Evolutionary conservation across 2,329 filamentous ascomycete species (phyloP).

Genomic region (Verticillium albo-atrum): DNA sequence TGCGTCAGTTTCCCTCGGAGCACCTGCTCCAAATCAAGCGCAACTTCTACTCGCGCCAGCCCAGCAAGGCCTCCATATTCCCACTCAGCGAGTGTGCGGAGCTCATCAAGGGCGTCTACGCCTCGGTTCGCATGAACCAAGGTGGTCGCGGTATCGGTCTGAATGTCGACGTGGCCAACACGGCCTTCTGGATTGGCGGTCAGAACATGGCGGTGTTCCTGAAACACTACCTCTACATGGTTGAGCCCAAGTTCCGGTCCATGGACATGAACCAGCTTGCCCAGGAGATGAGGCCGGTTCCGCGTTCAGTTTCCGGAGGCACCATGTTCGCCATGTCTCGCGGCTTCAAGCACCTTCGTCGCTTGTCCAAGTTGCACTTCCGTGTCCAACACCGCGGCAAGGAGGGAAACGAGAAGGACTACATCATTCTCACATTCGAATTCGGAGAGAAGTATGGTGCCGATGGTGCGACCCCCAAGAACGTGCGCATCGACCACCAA

Average conservation of each 20-base stretch:
- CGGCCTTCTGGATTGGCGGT: conserved; percentile 69
- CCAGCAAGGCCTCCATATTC: conserved; percentile 40
- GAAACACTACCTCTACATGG: conserved; percentile 21
- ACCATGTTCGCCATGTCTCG: conserved; percentile 35
- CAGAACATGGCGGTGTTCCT: conserved; percentile 29
- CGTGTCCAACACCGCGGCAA: conserved; percentile 49
- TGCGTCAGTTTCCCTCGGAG: conserved; percentile 73
- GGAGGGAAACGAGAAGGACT: conserved; percentile 38
- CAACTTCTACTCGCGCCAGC: conserved; percentile 67
- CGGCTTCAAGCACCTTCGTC: conserved; percentile 49
- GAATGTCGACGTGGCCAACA: conserved; percentile 89
- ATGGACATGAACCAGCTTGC: conserved; percentile 18
- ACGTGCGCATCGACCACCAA: conserved; percentile 38
- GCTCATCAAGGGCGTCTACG: conserved; percentile 85
- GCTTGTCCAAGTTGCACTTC: conserved; percentile 53
- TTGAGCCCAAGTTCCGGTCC: background rate
- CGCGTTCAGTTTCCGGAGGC: conserved; percentile 13
- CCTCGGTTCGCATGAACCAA: conserved; percentile 73
- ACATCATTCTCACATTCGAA: conserved; percentile 47
- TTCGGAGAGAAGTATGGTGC: conserved; percentile 38
- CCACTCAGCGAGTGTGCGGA: conserved; percentile 60
- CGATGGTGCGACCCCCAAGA: conserved; percentile 45
- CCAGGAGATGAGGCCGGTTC: conserved; percentile 29
- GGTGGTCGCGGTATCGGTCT: conserved; percentile 63
- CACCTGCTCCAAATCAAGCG: conserved; percentile 70